Evolutionary conservation across 75 land plant genomes (phyloP).

Genomic region (Larix kaempferi): DNA sequence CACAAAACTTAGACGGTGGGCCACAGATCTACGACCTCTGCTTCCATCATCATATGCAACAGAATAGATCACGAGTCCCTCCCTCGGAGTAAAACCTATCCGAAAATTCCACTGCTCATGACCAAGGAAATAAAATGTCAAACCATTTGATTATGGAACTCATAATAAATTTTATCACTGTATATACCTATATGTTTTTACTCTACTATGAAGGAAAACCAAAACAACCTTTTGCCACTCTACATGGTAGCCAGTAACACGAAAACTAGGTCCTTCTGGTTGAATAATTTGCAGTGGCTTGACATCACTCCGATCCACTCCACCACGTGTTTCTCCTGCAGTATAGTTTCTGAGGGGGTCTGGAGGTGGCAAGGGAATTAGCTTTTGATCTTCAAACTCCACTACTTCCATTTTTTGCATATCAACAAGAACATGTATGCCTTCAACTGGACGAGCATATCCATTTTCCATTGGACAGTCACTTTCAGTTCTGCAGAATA

Average conservation of each 20-base stretch:
- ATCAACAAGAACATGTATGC: conserved; percentile 86
- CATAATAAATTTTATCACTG: background rate
- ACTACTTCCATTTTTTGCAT: conserved; percentile 88
- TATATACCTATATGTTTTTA: background rate
- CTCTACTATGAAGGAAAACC: background rate
- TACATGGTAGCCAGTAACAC: conserved; percentile 83
- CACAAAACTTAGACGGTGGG: conserved; percentile 94
- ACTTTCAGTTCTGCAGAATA: conserved; percentile 96
- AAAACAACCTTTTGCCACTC: conserved; percentile 93
- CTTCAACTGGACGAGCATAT: conserved; percentile 98
- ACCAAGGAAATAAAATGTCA: conserved; percentile 9
- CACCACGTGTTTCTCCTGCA: conserved; percentile 87
- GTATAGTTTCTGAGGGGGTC: conserved; percentile 98
- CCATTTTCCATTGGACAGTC: conserved; percentile 99
- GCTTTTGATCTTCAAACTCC: conserved; percentile 89
- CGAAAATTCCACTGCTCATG: conserved; percentile 93
- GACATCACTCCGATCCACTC: conserved; percentile 91
- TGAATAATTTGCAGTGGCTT: conserved; percentile 89
- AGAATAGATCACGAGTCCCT: conserved; percentile 91
- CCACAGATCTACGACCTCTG: conserved; percentile 89
- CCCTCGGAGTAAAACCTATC: conserved; percentile 93
- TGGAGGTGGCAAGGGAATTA: conserved; percentile 96
- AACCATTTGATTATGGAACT: background rate
- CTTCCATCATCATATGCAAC: conserved; percentile 98
- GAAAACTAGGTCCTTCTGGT: conserved; percentile 98